These are phyloP conservation scores for Basidioascus undulatus DNA, from an alignment of 768 basidiomycete species.

Conservation along the genomic window DNA sequence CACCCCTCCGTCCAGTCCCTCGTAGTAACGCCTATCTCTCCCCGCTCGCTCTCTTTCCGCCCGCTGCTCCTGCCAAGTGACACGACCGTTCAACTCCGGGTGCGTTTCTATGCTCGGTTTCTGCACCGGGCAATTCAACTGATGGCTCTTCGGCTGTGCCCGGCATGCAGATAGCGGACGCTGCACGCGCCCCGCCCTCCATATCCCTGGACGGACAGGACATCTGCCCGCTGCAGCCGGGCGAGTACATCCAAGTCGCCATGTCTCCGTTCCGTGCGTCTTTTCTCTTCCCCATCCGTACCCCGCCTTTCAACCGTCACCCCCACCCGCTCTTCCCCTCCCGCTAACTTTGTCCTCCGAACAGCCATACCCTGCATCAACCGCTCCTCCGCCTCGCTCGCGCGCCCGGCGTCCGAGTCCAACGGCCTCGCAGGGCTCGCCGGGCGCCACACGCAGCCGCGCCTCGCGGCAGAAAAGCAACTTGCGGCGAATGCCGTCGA, in stretches of 20 bases:
- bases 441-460: no score
- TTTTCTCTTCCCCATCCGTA: no score
- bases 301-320: no score
- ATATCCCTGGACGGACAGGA: conserved; percentile 83
- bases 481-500: no score
- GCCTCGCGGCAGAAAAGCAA: no score
- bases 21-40: conserved; percentile 86
- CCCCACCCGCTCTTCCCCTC: no score
- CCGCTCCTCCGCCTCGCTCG: no score
- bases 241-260: conserved; percentile 62
- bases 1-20: conserved; percentile 76
- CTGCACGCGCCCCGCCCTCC: conserved; percentile 62
- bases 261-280: conserved; percentile 67
- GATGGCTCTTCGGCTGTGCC: neutral
- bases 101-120: conserved; percentile 8
- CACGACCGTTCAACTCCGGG: conserved; percentile 18
- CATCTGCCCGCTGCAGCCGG: conserved; percentile 55
- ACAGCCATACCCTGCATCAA: conserved; percentile 89
- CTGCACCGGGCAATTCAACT: neutral
- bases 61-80: conserved; percentile 59
- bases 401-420: no score
- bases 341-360: no score
- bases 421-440: no score
- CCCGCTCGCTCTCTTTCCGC: conserved; percentile 71
- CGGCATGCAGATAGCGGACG: conserved; percentile 43